Evolutionary conservation across 495 filamentous ascomycete species (phyloP), one percentile per base, ranked within the genome.

Genomic region (Trichoderma asperelloides): DNA sequence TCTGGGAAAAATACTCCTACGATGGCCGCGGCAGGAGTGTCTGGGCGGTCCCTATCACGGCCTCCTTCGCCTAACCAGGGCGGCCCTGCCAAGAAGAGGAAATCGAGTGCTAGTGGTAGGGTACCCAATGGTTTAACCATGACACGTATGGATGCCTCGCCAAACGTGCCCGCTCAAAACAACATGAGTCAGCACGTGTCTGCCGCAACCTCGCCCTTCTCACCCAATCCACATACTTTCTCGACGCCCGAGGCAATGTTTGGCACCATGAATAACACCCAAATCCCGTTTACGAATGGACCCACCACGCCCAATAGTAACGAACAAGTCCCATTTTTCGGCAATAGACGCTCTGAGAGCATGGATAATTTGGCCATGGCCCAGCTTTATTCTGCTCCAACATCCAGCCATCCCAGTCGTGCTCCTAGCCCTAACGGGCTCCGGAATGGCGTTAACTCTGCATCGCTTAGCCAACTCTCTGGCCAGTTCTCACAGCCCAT

Each of bases 71-170:
- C 89, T 21, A 70, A 60, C 63, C 73, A 78, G 66, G 87, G 83
- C 11, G 86, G 86, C 27, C 79, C 79, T 45, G 81, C 80, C 67
- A 94, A 92, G 78, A 89, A 89, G 71, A 85, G 91, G 67, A 94
- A 92, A 73, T 83, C 88, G 43, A 92, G 88, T 77, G 80, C 81
- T 27, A 13, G 77, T 11, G n/a, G 69, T 55, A 89, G 89, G 75
- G 74, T 95, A n/a, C 88, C 90, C 1, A 85, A 79, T 8, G 87
- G 85, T 51, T 74, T 96, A 71, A 84, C 86, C 16, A 96, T 96
- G 92, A 96, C 92, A 0, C 86, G 83, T 66, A 77, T 92, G 18
- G 88, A 92, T 68, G 84, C 80, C 37, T 25, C 66, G 8, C 39
- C 57, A 18, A 33, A 47, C 55, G 49, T 28, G 78, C 62, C 74